A percentile compares a stretch with the other conserved stretches of the same genome.
phyloP scores from a whole-genome alignment of 73 alveolate species.

The Uronychia setigera region DNA sequence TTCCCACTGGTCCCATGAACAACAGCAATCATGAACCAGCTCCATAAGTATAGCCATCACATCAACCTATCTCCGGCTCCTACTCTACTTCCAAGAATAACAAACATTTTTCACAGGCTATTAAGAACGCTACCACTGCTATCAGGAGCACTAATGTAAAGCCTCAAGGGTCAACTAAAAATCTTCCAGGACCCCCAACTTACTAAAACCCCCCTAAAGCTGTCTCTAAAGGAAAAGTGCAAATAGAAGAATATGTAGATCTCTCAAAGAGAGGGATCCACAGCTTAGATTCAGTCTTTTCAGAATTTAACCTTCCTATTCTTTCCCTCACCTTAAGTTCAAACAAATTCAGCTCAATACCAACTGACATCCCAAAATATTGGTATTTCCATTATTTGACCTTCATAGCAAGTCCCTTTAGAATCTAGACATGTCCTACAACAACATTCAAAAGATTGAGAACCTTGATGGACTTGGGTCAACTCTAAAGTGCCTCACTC shows the following conservation, averaged over 20 bases:
- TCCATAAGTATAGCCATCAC: too few species aligned
- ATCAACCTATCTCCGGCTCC: not conserved
- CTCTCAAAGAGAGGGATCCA: not conserved
- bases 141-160: not conserved
- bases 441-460: not conserved
- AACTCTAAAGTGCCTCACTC: not conserved
- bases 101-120: not conserved
- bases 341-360: not conserved
- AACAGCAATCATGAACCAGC: too few species aligned
- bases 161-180: not conserved
- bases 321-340: not conserved
- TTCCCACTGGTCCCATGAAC: not conserved
- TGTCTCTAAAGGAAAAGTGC: too few species aligned
- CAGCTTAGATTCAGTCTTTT: not conserved
- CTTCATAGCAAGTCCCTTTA: not conserved
- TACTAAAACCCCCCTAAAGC: not conserved
- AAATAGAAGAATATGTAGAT: not conserved
- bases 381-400: not conserved
- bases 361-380: not conserved
- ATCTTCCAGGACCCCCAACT: not conserved
- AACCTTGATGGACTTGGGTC: not conserved
- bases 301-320: not conserved
- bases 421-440: not conserved
- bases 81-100: not conserved
- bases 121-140: not conserved